phyloP scores from a whole-genome alignment of 2,329 filamentous ascomycete genomes.

The Aspergillus melleus region DNA sequence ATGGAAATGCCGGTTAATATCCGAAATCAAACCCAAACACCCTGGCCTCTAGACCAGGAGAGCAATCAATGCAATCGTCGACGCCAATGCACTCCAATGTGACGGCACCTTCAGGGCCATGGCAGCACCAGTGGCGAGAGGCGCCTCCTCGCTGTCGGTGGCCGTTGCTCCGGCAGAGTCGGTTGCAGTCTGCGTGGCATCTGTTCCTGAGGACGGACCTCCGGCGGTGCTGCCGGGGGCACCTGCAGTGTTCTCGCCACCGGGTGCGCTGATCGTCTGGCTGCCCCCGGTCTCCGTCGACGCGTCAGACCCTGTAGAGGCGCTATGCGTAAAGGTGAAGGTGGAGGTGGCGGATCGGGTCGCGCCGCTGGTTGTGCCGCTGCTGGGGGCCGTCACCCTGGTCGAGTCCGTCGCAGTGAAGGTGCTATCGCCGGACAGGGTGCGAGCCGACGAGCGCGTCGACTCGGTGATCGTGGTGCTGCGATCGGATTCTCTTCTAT shows the following conservation, averaged over 20 bases:
- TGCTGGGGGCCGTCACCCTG: neutral
- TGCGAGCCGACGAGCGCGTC: neutral
- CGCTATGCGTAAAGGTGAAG: neutral
- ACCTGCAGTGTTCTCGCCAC: neutral
- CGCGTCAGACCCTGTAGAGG: neutral
- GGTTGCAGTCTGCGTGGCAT: neutral
- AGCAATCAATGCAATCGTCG: neutral
- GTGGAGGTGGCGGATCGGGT: neutral
- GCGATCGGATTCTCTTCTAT: neutral
- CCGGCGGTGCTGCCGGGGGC: neutral
- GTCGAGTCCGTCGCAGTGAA: neutral
- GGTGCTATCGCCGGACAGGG: neutral
- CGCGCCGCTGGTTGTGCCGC: neutral
- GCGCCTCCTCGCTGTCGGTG: neutral
- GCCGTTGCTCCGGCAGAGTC: neutral
- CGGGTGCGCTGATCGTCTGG: neutral
- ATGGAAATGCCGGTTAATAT: neutral
- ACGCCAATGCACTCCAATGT: neutral
- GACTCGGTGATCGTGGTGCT: neutral
- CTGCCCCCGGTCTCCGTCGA: neutral
- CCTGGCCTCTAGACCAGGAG: neutral
- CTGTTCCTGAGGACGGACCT: neutral
- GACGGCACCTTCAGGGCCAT: neutral
- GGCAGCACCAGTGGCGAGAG: neutral
- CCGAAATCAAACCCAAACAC: neutral